A percentile compares a stretch with the other conserved stretches of the same genome.
Evolutionary conservation across 805 yeast genomes (phyloP).

Genomic region (Ogataea populi-albae): DNA sequence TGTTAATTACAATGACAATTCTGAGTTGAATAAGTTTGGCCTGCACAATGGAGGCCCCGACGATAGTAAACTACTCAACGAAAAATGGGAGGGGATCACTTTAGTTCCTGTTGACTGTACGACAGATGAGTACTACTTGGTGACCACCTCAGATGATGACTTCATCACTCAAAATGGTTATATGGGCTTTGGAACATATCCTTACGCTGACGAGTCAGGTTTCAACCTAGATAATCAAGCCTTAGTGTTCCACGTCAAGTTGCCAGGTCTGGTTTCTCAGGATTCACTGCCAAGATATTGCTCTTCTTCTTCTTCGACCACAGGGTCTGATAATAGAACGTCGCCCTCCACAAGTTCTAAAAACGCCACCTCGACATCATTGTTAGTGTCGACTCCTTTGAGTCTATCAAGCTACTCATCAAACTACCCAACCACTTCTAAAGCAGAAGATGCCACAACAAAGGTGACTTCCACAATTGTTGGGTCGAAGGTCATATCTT

Average conservation of each 20-base stretch:
- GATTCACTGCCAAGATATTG: conserved; percentile 3
- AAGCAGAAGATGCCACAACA: neutral
- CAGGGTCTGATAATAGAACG: conserved; percentile 2
- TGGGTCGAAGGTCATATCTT: neutral
- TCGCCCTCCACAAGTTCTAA: conserved; percentile 1
- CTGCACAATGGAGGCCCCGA: conserved; percentile 33
- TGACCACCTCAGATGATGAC: conserved; percentile 30
- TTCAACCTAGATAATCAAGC: conserved; percentile 30
- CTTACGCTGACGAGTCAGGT: conserved; percentile 27
- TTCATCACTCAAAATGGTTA: conserved; percentile 31
- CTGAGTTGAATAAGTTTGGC: conserved; percentile 30
- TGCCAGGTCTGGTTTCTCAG: conserved; percentile 23
- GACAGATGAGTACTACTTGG: conserved; percentile 28
- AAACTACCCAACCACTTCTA: neutral
- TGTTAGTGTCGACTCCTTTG: neutral
- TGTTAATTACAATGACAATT: conserved; percentile 24
- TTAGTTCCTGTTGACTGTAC: conserved; percentile 32
- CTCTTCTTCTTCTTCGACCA: conserved; percentile 6
- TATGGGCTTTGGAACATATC: conserved; percentile 25
- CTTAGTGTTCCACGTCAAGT: conserved; percentile 28
- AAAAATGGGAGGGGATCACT: conserved; percentile 34
- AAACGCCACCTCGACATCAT: neutral
- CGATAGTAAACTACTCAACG: conserved; percentile 26
- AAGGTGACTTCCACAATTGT: neutral
- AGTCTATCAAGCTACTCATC: neutral